Percentiles rank a stretch among this genome's conserved stretches.
phyloP scores from a whole-genome alignment of 2,329 filamentous ascomycete genomes.

The Venturia nashicola region DNA sequence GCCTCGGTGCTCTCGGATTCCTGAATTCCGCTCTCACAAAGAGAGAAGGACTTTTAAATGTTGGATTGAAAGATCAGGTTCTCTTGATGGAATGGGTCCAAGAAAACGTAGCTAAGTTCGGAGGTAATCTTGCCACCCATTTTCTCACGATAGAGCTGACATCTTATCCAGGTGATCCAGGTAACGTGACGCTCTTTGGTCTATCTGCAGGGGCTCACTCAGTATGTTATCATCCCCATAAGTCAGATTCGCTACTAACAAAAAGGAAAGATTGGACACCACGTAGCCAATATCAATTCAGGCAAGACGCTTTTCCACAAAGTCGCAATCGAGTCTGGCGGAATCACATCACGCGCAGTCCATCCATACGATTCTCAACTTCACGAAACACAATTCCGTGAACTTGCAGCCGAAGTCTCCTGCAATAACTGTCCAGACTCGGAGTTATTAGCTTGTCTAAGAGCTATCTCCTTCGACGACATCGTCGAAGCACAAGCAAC shows the following conservation, averaged over 20 bases:
- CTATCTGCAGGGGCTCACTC: conserved; percentile 15
- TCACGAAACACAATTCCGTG: neutral
- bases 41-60: conserved; percentile 34
- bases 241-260: neutral
- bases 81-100: conserved; percentile 43
- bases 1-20: conserved; percentile 45
- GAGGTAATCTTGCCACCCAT: conserved; percentile 24
- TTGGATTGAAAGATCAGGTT: conserved; percentile 34
- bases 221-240: conserved; percentile 6
- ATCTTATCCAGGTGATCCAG: conserved; percentile 11
- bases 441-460: conserved; percentile 29
- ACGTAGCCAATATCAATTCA: conserved; percentile 39
- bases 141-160: neutral
- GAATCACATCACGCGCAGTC: conserved; percentile 34
- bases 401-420: neutral
- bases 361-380: conserved; percentile 14
- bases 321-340: conserved; percentile 35
- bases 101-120: conserved; percentile 39
- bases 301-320: conserved; percentile 32
- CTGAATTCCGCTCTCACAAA: conserved; percentile 33
- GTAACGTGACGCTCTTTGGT: conserved; percentile 22
- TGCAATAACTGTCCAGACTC: conserved; percentile 13
- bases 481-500: conserved; percentile 29
- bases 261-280: conserved; percentile 46
- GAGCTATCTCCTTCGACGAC: conserved; percentile 23